Evolutionary conservation across 345 rosid species (phyloP).

Genomic region (Murraya paniculata): DNA sequence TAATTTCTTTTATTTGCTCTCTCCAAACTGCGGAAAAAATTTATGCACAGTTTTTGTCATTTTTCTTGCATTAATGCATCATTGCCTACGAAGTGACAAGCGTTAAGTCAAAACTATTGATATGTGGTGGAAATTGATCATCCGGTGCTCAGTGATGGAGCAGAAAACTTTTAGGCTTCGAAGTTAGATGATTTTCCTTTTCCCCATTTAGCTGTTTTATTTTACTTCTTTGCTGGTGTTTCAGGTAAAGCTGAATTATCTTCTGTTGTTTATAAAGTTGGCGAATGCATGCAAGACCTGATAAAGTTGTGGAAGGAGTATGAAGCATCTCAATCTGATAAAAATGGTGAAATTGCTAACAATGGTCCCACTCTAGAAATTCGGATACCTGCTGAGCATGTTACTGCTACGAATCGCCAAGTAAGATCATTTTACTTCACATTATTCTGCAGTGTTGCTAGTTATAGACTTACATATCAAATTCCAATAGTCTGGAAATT

Average conservation of each 20-base stretch:
- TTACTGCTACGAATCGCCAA: slow-evolving; percentile 98
- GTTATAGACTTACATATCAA: slow-evolving; percentile 1
- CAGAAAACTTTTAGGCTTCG: background rate
- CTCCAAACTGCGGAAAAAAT: background rate
- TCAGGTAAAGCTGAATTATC: slow-evolving; percentile 89
- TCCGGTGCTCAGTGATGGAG: background rate
- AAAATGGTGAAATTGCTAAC: slow-evolving; percentile 60
- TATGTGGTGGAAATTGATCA: slow-evolving; percentile 2
- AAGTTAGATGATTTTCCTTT: background rate
- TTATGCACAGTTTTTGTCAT: background rate
- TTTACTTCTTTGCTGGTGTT: slow-evolving; percentile 31
- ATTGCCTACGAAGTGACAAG: background rate
- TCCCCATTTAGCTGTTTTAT: slow-evolving; percentile 2
- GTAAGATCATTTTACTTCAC: slow-evolving; percentile 44
- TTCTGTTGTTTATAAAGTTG: slow-evolving; percentile 88
- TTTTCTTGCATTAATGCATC: background rate
- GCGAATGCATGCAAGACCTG: slow-evolving; percentile 99
- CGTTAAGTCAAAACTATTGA: background rate
- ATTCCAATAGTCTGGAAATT: background rate
- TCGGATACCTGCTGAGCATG: slow-evolving; percentile 94
- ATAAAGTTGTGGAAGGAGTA: slow-evolving; percentile 91
- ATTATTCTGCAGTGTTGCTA: slow-evolving; percentile 2
- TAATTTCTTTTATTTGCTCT: background rate
- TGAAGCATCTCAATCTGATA: slow-evolving; percentile 65
- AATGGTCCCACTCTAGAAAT: slow-evolving; percentile 95